Conservation (phyloP, 768 basidiomycete genomes). For the Suillus fuscotomentosus region DNA sequence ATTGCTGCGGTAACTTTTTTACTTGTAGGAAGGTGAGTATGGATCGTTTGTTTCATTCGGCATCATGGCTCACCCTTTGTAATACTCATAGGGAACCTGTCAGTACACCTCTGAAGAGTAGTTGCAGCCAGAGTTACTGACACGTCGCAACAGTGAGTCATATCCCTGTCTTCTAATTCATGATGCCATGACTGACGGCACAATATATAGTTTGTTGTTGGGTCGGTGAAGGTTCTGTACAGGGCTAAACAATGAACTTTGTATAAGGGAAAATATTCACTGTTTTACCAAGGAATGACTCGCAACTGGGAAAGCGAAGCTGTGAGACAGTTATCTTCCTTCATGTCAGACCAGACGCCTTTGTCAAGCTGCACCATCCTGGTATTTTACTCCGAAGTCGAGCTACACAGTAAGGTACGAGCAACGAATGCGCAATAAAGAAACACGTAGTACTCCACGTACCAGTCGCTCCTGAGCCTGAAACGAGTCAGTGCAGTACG, state of each 20-base stretch:
- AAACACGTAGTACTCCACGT: not conserved
- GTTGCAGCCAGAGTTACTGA: not conserved
- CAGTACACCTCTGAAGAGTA: not conserved
- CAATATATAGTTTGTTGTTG: not conserved
- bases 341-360: not conserved
- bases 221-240: not conserved
- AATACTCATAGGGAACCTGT: not conserved
- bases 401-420: too few relatives aligned
- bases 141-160: not conserved
- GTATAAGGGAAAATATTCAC: too few relatives aligned
- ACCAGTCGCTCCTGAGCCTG: constrained; percentile 81
- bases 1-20: not conserved
- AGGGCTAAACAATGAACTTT: not conserved
- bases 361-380: too few relatives aligned
- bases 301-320: too few relatives aligned
- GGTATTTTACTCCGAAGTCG: too few relatives aligned
- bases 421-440: not conserved
- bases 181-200: not conserved
- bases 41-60: not conserved
- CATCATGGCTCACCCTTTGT: not conserved
- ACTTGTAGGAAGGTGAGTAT: not conserved
- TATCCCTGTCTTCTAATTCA: not conserved
- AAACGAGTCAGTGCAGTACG: not conserved
- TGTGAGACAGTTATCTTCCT: too few relatives aligned
- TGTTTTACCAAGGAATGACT: too few relatives aligned